Evolutionary conservation across 1,139 yeast genomes (phyloP).

Genomic region (Lodderomyces jiufengensis): DNA sequence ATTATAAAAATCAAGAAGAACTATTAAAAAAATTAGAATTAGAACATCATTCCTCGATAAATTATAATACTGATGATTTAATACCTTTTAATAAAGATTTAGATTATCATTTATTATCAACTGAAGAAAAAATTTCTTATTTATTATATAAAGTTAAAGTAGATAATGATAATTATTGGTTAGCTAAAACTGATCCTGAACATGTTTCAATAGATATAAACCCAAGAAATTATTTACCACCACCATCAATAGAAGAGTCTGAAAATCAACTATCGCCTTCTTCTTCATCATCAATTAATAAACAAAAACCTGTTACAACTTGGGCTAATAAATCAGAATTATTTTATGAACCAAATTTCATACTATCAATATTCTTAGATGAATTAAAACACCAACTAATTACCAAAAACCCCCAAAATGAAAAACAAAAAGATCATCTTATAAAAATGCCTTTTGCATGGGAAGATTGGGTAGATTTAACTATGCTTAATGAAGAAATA

Average conservation of each 20-base stretch:
- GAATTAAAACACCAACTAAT: constrained; percentile 17
- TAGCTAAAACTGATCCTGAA: constrained; percentile 24
- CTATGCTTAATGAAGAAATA: constrained; percentile 39
- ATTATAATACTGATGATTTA: constrained; percentile 23
- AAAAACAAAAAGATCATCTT: constrained; percentile 14
- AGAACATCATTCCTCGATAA: constrained; percentile 17
- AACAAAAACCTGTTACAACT: constrained; percentile 10
- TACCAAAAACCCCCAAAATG: constrained; percentile 18
- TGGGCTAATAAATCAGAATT: constrained; percentile 17
- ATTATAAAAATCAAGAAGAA: constrained; percentile 20
- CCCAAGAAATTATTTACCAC: constrained; percentile 20
- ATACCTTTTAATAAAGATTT: constrained; percentile 15
- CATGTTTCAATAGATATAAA: constrained; percentile 20
- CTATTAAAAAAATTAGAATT: constrained; percentile 19
- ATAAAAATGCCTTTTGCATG: constrained; percentile 34
- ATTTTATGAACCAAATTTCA: constrained; percentile 26
- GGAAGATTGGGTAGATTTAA: constrained; percentile 31
- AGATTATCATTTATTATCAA: constrained; percentile 18
- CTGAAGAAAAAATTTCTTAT: constrained; percentile 22
- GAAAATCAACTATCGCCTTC: background rate
- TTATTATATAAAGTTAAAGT: constrained; percentile 22
- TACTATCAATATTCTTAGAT: constrained; percentile 22
- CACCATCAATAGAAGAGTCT: constrained; percentile 5
- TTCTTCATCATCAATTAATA: constrained; percentile 6
- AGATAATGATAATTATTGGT: constrained; percentile 26